These are phyloP conservation scores for Termitomyces sp. DNA, from an alignment of 768 basidiomycete species.

Conservation along the genomic window DNA sequence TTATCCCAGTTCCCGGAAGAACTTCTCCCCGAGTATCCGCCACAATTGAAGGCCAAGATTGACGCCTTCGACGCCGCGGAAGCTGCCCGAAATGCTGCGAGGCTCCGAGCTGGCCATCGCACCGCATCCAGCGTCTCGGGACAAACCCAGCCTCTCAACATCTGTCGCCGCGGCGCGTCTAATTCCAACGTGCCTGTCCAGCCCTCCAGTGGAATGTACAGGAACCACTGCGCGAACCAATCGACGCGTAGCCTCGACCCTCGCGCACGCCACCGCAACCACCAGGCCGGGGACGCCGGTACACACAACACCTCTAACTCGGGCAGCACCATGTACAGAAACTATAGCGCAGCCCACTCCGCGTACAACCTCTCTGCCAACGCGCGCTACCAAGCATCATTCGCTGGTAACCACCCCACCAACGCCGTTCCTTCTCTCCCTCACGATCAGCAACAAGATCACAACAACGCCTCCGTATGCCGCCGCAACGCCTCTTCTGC, in stretches of 20 bases:
- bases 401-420: background rate
- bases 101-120: background rate
- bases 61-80: background rate
- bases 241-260: constrained; percentile 11
- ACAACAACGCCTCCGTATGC: background rate
- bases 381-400: background rate
- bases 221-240: constrained; percentile 4
- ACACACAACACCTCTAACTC: background rate
- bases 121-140: background rate
- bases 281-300: too few relatives aligned
- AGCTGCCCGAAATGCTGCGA: background rate
- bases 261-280: constrained; percentile 4
- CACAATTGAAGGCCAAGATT: background rate
- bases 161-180: background rate
- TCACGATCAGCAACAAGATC: background rate
- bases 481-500: constrained; percentile 14
- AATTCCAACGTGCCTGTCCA: background rate
- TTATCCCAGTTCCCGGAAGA: background rate
- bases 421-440: background rate
- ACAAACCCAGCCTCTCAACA: constrained; percentile 1
- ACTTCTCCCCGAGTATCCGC: background rate
- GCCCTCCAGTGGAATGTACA: background rate
- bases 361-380: background rate
- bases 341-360: constrained; percentile 1
- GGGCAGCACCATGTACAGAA: constrained; percentile 1